A percentile compares a stretch with the other conserved stretches of the same genome.
Evolutionary conservation across 768 basidiomycete genomes (phyloP).

Genomic region (Auricularia heimuer): DNA sequence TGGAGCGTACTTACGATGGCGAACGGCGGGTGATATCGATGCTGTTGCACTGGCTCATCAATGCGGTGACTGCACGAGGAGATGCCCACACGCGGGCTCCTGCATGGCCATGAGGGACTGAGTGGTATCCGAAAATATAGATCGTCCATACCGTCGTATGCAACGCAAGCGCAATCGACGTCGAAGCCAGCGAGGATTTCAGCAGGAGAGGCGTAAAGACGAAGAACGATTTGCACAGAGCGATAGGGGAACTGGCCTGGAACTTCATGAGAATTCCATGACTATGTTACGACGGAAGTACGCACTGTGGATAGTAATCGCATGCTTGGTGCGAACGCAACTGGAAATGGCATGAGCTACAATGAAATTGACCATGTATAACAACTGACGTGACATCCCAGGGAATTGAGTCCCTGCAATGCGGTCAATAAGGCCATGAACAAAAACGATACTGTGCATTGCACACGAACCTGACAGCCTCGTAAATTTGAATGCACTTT

Average conservation of each 20-base stretch:
- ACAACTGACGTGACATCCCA: slow-evolving; percentile 44
- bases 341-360: neutral
- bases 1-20: slow-evolving; percentile 28
- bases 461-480: slow-evolving; percentile 31
- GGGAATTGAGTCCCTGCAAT: slow-evolving; percentile 43
- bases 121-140: too few species aligned
- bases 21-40: slow-evolving; percentile 54
- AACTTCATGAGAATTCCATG: neutral
- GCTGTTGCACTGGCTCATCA: slow-evolving; percentile 60
- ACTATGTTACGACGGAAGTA: neutral
- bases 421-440: too few species aligned
- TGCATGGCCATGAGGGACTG: neutral
- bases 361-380: neutral
- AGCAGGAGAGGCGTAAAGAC: slow-evolving; percentile 51
- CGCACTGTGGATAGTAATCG: slow-evolving; percentile 53
- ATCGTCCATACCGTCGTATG: slow-evolving; percentile 31
- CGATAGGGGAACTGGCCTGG: slow-evolving; percentile 58
- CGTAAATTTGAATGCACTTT: slow-evolving; percentile 49
- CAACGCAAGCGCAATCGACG: slow-evolving; percentile 53
- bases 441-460: too few species aligned
- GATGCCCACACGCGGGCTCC: slow-evolving; percentile 44
- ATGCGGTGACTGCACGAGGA: slow-evolving; percentile 47
- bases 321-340: slow-evolving; percentile 56
- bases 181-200: slow-evolving; percentile 62
- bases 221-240: slow-evolving; percentile 55